phyloP scores from a whole-genome alignment of 352 stramenopile species.

The Globisporangium recalcitrans region DNA sequence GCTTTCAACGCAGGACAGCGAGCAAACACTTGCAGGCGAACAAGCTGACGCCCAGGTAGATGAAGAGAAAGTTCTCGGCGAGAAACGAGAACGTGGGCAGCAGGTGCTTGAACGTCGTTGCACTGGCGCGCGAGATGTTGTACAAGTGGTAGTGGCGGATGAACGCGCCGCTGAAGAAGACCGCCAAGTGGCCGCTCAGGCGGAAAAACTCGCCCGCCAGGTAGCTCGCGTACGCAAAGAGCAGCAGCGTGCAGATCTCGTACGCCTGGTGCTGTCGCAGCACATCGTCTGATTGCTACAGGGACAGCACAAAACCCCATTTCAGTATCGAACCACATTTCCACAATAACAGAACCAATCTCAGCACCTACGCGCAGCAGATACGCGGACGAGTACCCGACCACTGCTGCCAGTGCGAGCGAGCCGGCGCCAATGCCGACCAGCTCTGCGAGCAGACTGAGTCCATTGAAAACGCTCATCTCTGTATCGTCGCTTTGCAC shows the following conservation, averaged over 20 bases:
- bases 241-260: slow-evolving; percentile 60
- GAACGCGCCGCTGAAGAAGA: slow-evolving; percentile 73
- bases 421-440: slow-evolving; percentile 50
- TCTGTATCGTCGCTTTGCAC: slow-evolving; percentile 47
- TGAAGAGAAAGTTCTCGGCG: slow-evolving; percentile 47
- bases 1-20: neutral
- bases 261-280: slow-evolving; percentile 55
- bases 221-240: slow-evolving; percentile 39
- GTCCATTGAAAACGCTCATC: slow-evolving; percentile 29
- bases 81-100: slow-evolving; percentile 38
- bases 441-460: slow-evolving; percentile 35
- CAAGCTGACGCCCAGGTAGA: slow-evolving; percentile 39
- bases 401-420: slow-evolving; percentile 34
- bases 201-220: slow-evolving; percentile 28
- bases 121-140: slow-evolving; percentile 33
- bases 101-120: slow-evolving; percentile 32
- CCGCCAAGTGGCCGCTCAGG: slow-evolving; percentile 75
- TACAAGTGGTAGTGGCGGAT: slow-evolving; percentile 50
- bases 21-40: slow-evolving; percentile 23
- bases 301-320: neutral
- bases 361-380: slow-evolving; percentile 39
- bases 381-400: slow-evolving; percentile 37
- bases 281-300: slow-evolving; percentile 34
- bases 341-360: neutral
- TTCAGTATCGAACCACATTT: too few relatives aligned